Conservation (phyloP, 768 basidiomycete genomes). For the Chalciporus chontae region DNA sequence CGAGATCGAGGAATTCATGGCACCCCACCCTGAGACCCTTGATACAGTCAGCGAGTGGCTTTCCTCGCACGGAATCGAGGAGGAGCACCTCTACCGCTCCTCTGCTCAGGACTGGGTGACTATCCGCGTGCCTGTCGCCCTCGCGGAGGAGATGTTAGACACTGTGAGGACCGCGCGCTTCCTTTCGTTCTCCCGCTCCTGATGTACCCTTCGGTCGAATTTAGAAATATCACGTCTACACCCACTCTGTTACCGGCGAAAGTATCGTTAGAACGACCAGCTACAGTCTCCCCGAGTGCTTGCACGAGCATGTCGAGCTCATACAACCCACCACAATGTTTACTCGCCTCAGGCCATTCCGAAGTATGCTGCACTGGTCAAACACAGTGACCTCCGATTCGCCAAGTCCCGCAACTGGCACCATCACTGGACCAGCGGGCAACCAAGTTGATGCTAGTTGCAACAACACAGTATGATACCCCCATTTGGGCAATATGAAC, state of each 20-base stretch:
- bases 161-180: conserved; percentile 41
- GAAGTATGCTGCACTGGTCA: conserved; percentile 37
- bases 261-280: conserved; percentile 60
- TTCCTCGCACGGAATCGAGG: conserved; percentile 47
- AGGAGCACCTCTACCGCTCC: conserved; percentile 48
- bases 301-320: conserved; percentile 61
- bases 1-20: conserved; percentile 59
- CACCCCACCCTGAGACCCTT: conserved; percentile 53
- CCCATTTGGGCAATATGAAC: not conserved
- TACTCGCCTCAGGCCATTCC: conserved; percentile 42
- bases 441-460: conserved; percentile 45
- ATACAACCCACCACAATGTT: conserved; percentile 75
- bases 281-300: conserved; percentile 60
- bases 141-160: conserved; percentile 69
- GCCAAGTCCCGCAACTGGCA: conserved; percentile 2
- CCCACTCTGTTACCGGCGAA: conserved; percentile 50
- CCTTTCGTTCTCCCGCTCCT: not conserved
- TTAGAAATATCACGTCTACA: conserved; percentile 59
- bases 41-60: conserved; percentile 61
- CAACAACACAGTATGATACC: conserved; percentile 30
- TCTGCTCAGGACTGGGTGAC: conserved; percentile 70
- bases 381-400: conserved; percentile 4
- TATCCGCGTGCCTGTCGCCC: conserved; percentile 50
- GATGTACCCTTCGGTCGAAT: not conserved
- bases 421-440: conserved; percentile 31